Conservation (phyloP, 371 early-diverging fungal genomes). For the Syncephalastrum contaminatum region DNA sequence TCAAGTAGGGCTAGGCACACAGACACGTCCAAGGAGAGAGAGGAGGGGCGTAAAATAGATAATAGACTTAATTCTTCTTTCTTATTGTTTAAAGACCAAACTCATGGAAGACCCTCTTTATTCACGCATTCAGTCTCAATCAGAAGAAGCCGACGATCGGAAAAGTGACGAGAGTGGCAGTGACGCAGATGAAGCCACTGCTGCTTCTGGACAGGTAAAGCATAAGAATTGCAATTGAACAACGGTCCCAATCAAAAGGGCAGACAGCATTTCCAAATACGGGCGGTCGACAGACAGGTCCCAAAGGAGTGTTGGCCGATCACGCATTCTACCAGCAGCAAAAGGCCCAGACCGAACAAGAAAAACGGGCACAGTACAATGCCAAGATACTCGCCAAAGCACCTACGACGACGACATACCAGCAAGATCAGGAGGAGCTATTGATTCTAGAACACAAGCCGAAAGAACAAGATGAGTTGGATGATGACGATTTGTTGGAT, state of each 20-base stretch:
- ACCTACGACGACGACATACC: slow-evolving; percentile 45
- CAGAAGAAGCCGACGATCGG: slow-evolving; percentile 28
- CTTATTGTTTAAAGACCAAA: no score
- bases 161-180: slow-evolving; percentile 20
- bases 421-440: slow-evolving; percentile 34
- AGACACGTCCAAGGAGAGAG: no score
- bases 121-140: slow-evolving; percentile 9
- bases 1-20: no score
- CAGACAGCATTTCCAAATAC: not conserved
- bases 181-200: slow-evolving; percentile 3
- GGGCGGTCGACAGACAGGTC: slow-evolving; percentile 55
- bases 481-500: slow-evolving; percentile 23
- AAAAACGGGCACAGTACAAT: slow-evolving; percentile 32
- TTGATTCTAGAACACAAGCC: slow-evolving; percentile 22
- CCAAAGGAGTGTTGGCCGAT: slow-evolving; percentile 61
- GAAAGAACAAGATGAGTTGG: slow-evolving; percentile 22
- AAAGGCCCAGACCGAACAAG: slow-evolving; percentile 20
- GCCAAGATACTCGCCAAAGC: slow-evolving; percentile 41
- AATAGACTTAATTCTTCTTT: no score
- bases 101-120: no score
- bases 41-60: no score
- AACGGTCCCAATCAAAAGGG: no score
- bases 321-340: slow-evolving; percentile 40
- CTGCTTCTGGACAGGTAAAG: not conserved
- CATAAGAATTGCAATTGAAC: not conserved